These are phyloP conservation scores for Leonotis leonurus DNA, from an alignment of 257 asterid genomes.

Conservation along the genomic window DNA sequence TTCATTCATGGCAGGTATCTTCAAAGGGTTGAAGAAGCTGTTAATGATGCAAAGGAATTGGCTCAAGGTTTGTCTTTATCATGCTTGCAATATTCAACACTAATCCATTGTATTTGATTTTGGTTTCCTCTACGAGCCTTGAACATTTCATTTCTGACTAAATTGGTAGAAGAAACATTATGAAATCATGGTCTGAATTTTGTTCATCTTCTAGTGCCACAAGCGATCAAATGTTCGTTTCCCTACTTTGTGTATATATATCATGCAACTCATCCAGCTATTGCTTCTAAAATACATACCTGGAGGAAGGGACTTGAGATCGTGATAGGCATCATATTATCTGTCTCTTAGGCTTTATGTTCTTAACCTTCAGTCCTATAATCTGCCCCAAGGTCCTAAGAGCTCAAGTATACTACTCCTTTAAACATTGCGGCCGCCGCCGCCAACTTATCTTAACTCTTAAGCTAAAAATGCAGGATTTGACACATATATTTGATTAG, in stretches of 20 bases:
- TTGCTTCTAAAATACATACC: background rate
- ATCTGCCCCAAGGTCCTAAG: background rate
- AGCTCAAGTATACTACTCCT: background rate
- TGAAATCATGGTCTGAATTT: background rate
- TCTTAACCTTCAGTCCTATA: background rate
- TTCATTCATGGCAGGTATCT: conserved; percentile 49
- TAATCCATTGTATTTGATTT: background rate
- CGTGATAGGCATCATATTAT: background rate
- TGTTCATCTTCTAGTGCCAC: background rate
- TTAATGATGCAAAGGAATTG: conserved; percentile 67
- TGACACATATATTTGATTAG: too few species aligned
- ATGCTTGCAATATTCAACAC: background rate
- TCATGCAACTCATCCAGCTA: background rate
- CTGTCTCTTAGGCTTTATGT: background rate
- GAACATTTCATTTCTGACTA: background rate
- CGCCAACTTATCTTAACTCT: too few species aligned
- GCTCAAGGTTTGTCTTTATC: conserved; percentile 40
- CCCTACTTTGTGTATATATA: background rate
- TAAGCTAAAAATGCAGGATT: too few species aligned
- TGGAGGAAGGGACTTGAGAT: background rate
- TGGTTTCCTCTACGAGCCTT: background rate
- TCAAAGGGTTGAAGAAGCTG: conserved; percentile 65
- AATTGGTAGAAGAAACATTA: background rate
- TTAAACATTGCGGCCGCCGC: too few species aligned
- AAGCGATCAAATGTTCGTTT: background rate